Evolutionary conservation across 257 asterid species (phyloP), one percentile per base, ranked within the genome.

Genomic region (Oldenlandia corymbosa): DNA sequence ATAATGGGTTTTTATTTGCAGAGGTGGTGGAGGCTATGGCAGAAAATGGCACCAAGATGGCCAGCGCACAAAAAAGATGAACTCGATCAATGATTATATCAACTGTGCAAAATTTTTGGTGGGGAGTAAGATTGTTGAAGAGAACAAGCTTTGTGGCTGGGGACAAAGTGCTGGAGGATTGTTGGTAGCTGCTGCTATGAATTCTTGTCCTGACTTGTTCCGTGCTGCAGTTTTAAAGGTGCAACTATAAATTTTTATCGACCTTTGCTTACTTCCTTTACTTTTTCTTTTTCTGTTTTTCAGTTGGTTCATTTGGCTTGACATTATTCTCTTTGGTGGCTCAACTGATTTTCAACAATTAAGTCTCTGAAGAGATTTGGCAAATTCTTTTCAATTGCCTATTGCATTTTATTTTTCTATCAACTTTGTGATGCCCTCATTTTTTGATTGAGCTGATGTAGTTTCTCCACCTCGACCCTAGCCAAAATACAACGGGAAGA

Each of bases 151-250:
- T 67, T 95, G 94, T 70, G 99, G 94, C 63, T 84, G 97, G 96
- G 99, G 99, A 75, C 85, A 87, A 76, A 93, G 99, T 79, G 97
- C 97, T 60, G 97, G 99, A 65, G 97, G 99, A 53, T 76, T 85
- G 60, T 68, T 93, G 75, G 94, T 90, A 75, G 97, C 99, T 76
- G 88, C 95, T 39, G 99, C 97, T 21, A 84, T 93, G 47, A 87
- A 93, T 75, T 73, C 65, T 37, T 67, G 75, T 74, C 99, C 97
- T 56, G 79, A 81, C 75, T 72, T 93, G 75, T 85, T 93, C 71
- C 92, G 92, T 65, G 95, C 95, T 58, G 97, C 92, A 46, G 79
- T 93, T 81, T 58, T 93, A 73, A 88, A 90, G 99, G 99, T 90
- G 16, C 51, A 49, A 32, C 59, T 58, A 14, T 42, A 28, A 45